phyloP scores from a whole-genome alignment of 2,329 filamentous ascomycete species.

The Eurotiales sp. region DNA sequence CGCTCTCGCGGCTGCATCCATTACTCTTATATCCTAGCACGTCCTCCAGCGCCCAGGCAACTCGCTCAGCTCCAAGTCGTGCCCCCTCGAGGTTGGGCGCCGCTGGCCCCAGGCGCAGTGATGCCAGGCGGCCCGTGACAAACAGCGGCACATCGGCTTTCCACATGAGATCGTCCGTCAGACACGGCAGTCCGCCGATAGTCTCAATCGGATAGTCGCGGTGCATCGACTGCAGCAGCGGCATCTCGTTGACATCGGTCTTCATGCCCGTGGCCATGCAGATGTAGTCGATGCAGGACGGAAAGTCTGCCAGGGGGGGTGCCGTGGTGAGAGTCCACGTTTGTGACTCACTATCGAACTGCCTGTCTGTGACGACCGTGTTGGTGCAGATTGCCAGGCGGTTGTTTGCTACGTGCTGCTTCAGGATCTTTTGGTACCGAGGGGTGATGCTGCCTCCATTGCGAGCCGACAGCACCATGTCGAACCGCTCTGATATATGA shows the following conservation, averaged over 20 bases:
- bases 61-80: slow-evolving; percentile 67
- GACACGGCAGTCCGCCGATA: slow-evolving; percentile 64
- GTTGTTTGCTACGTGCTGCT: slow-evolving; percentile 53
- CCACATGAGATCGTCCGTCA: slow-evolving; percentile 77
- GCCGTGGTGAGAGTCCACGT: slow-evolving; percentile 53
- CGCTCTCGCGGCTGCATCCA: slow-evolving; percentile 19
- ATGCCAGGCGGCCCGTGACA: slow-evolving; percentile 64
- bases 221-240: slow-evolving; percentile 59
- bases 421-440: slow-evolving; percentile 62
- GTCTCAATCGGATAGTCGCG: slow-evolving; percentile 58
- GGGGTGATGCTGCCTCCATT: slow-evolving; percentile 76
- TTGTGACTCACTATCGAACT: slow-evolving; percentile 47
- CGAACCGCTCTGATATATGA: slow-evolving; percentile 54
- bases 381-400: slow-evolving; percentile 55
- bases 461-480: slow-evolving; percentile 63
- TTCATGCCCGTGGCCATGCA: slow-evolving; percentile 73
- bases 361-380: slow-evolving; percentile 53
- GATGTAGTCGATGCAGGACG: slow-evolving; percentile 58
- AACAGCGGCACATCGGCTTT: slow-evolving; percentile 68
- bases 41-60: slow-evolving; percentile 67
- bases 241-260: slow-evolving; percentile 58
- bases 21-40: slow-evolving; percentile 36
- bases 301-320: slow-evolving; percentile 50
- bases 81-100: slow-evolving; percentile 72
- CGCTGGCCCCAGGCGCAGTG: slow-evolving; percentile 65